Conservation (phyloP, 2,329 filamentous ascomycete species). For the Dryadomyces quercivorus region DNA sequence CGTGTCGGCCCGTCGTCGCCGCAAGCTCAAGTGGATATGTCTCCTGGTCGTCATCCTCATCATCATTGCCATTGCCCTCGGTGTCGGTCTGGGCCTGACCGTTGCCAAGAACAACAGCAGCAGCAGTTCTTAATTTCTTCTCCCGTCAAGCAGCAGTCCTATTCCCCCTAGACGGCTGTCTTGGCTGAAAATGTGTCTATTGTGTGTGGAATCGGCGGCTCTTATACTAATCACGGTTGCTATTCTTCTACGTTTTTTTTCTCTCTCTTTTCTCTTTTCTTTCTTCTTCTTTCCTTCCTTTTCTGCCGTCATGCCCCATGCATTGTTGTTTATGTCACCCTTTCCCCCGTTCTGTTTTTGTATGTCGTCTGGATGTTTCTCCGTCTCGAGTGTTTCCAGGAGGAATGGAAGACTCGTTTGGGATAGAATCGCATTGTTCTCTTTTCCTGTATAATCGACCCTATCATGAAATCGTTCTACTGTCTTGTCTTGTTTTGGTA, state of each 20-base stretch:
- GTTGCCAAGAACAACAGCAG: constrained; percentile 14
- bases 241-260: constrained; percentile 1
- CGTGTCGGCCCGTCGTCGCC: constrained; percentile 49
- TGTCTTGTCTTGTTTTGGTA: background rate
- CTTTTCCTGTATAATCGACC: background rate
- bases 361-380: background rate
- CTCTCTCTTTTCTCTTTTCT: constrained; percentile 5
- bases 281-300: no score
- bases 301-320: background rate
- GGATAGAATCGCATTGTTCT: background rate
- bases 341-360: background rate
- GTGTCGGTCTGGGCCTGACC: constrained; percentile 40
- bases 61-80: constrained; percentile 40
- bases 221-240: constrained; percentile 1
- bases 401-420: background rate
- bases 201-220: background rate
- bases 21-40: constrained; percentile 77
- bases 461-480: background rate
- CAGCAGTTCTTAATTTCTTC: background rate
- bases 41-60: constrained; percentile 48
- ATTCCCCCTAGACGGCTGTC: no score
- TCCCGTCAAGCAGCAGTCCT: no score
- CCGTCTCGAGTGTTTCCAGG: background rate
- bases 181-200: no score
- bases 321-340: background rate